Evolutionary conservation across 345 rosid genomes (phyloP).

Genomic region (Mallotus nudiflorus): DNA sequence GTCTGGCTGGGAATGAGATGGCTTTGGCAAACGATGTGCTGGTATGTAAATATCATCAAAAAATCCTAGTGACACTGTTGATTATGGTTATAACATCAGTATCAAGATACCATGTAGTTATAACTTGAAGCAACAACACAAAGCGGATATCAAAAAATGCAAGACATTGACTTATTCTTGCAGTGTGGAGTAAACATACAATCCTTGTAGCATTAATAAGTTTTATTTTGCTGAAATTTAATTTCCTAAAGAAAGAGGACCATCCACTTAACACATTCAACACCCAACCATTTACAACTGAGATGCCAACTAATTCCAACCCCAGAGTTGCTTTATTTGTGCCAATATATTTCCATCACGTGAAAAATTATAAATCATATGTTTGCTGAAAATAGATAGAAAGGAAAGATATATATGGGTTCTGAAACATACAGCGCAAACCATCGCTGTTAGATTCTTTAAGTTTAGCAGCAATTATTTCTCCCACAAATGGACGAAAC

Average conservation of each 20-base stretch:
- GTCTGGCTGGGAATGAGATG: conserved; percentile 48
- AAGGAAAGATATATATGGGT: not conserved
- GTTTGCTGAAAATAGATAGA: not conserved
- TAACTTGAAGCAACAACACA: conserved; percentile 1
- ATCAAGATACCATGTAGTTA: not conserved
- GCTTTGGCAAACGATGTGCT: conserved; percentile 52
- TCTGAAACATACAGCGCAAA: conserved; percentile 66
- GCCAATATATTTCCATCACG: not conserved
- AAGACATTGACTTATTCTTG: not conserved
- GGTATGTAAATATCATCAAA: conserved; percentile 81
- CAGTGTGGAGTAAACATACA: not conserved
- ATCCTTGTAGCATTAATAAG: not conserved
- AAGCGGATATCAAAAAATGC: not conserved
- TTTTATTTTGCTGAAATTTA: not conserved
- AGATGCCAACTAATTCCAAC: not conserved
- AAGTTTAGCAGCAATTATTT: conserved; percentile 68
- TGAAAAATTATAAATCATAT: not conserved
- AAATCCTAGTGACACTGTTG: conserved; percentile 89
- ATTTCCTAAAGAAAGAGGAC: not conserved
- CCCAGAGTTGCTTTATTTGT: not conserved
- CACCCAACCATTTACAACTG: not conserved
- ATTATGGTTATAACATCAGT: conserved; percentile 16
- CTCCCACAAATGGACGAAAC: conserved; percentile 91
- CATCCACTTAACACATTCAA: not conserved
- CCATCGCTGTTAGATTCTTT: conserved; percentile 72